Evolutionary conservation across 2,329 filamentous ascomycete species (phyloP).

Genomic region (Xylariaceae sp.): DNA sequence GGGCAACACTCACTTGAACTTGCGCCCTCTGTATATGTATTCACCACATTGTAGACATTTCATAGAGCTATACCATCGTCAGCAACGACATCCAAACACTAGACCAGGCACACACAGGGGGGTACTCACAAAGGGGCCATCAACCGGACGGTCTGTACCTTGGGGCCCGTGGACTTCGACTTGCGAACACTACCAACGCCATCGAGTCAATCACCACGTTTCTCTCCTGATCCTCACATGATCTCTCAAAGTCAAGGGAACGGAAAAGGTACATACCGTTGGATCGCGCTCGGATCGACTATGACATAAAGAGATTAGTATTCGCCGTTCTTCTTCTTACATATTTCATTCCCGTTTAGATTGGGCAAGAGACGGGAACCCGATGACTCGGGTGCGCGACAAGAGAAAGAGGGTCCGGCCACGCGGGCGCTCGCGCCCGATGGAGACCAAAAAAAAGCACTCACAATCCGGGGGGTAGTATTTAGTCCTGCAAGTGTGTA

Average conservation of each 20-base stretch:
- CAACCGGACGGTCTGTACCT: slow-evolving; percentile 78
- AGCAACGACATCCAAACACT: background rate
- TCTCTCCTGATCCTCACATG: too few relatives aligned
- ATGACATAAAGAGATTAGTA: slow-evolving; percentile 6
- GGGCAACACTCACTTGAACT: slow-evolving; percentile 61
- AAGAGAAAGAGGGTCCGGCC: too few relatives aligned
- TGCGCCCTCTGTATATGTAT: slow-evolving; percentile 88
- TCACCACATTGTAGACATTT: slow-evolving; percentile 49
- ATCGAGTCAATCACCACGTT: background rate
- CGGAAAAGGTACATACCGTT: slow-evolving; percentile 37
- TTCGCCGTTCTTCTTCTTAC: background rate
- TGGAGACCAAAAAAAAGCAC: background rate
- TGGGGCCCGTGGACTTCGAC: slow-evolving; percentile 68
- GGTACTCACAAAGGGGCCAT: slow-evolving; percentile 67
- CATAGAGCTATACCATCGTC: slow-evolving; percentile 22
- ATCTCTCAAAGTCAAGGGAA: background rate
- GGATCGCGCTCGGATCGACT: slow-evolving; percentile 76
- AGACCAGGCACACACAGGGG: background rate
- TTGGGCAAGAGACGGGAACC: background rate
- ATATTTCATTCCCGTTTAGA: too few relatives aligned
- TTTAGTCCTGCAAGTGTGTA: slow-evolving; percentile 33
- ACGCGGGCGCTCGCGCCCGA: too few relatives aligned
- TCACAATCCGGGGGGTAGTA: slow-evolving; percentile 65
- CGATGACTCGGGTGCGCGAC: background rate
- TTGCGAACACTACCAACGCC: slow-evolving; percentile 45